Conservation (phyloP, 148 eudicot species). For the Heliamphora exappendiculata region DNA sequence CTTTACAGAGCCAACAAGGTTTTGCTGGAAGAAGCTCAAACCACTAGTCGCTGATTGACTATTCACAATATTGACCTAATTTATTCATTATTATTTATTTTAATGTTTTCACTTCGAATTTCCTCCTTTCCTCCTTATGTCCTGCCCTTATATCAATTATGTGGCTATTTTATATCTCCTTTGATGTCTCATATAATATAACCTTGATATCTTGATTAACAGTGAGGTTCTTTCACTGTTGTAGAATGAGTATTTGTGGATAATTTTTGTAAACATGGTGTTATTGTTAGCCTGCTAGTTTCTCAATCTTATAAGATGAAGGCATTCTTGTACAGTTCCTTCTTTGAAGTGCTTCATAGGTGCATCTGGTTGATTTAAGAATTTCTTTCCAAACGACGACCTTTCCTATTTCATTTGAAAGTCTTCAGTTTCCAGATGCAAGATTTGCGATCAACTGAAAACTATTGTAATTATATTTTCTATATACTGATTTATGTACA, state of each 20-base stretch:
- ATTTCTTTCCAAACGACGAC: neutral
- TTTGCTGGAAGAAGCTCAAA: neutral
- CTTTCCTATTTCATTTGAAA: too few species aligned
- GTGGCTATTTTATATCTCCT: neutral
- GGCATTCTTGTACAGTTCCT: neutral
- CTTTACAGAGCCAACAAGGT: neutral
- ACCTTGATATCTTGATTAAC: neutral
- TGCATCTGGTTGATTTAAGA: neutral
- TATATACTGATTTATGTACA: neutral
- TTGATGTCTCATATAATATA: neutral
- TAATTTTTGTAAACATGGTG: neutral
- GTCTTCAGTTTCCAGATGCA: too few species aligned
- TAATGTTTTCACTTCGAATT: neutral
- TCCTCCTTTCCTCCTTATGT: neutral
- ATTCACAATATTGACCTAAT: neutral
- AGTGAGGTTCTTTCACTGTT: neutral
- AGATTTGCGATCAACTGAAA: too few species aligned
- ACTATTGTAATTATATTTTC: neutral
- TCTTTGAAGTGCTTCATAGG: neutral
- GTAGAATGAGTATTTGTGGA: neutral
- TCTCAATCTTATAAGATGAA: neutral
- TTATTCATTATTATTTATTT: neutral
- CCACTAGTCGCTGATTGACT: neutral
- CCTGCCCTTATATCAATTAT: neutral
- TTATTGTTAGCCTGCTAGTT: neutral